Evolutionary conservation across 345 rosid genomes (phyloP).

Genomic region (Salix koriyanagi): DNA sequence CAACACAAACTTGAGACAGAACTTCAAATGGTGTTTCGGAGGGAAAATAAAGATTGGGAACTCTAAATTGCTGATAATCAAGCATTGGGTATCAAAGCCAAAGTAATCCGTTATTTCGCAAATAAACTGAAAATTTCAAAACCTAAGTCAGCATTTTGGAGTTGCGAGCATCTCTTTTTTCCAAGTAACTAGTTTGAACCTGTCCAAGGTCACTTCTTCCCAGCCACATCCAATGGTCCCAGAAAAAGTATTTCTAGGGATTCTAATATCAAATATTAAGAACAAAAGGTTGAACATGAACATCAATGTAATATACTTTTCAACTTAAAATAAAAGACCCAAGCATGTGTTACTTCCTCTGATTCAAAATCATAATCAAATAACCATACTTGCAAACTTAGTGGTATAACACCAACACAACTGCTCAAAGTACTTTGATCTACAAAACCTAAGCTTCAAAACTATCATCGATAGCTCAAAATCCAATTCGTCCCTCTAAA

Average conservation of each 20-base stretch:
- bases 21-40: constrained; percentile 1
- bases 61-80: neutral
- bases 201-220: neutral
- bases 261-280: neutral
- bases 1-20: neutral
- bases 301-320: neutral
- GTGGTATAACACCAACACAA: neutral
- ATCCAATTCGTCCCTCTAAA: constrained; percentile 17
- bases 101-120: neutral
- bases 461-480: constrained; percentile 5
- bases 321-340: neutral
- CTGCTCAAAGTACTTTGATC: constrained; percentile 20
- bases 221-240: neutral
- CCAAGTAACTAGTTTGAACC: neutral
- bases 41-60: neutral
- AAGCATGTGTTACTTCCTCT: neutral
- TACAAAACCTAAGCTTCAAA: constrained; percentile 2
- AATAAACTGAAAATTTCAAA: neutral
- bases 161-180: neutral
- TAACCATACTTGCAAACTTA: neutral
- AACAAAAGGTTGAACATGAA: neutral
- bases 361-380: neutral
- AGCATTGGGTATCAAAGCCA: neutral
- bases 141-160: neutral
- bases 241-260: neutral